Evolutionary conservation across 208 protist species (phyloP).

Genomic region (Trypanosoma melophagium): DNA sequence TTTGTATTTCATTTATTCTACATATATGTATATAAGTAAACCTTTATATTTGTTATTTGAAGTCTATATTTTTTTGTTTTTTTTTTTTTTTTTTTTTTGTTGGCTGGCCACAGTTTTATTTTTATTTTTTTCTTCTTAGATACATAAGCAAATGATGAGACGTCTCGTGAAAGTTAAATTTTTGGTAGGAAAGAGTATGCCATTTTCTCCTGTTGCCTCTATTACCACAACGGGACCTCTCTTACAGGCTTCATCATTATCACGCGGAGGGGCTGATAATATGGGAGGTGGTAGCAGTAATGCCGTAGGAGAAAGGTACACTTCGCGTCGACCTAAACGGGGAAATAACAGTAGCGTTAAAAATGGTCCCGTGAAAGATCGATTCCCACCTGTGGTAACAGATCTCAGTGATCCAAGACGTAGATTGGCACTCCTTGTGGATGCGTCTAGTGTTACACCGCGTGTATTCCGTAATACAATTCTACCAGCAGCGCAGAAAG

Average conservation of each 20-base stretch:
- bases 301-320: background rate
- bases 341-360: background rate
- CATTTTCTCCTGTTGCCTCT: background rate
- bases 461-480: slow-evolving; percentile 55
- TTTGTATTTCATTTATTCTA: slow-evolving; percentile 19
- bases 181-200: background rate
- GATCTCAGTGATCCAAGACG: slow-evolving; percentile 72
- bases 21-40: slow-evolving; percentile 12
- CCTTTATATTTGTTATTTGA: slow-evolving; percentile 4
- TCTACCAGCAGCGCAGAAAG: slow-evolving; percentile 58
- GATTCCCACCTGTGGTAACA: slow-evolving; percentile 55
- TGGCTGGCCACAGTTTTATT: background rate
- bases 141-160: background rate
- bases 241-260: background rate
- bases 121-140: background rate
- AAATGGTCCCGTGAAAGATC: slow-evolving; percentile 71
- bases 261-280: background rate
- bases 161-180: background rate
- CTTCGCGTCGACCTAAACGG: background rate
- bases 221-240: background rate
- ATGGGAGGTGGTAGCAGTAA: background rate
- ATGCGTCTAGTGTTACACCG: slow-evolving; percentile 56
- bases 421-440: slow-evolving; percentile 74
- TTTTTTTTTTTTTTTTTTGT: slow-evolving; percentile 24
- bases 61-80: slow-evolving; percentile 9